Evolutionary conservation across 441 rosid species (phyloP).

Genomic region (Pelargonium australe): DNA sequence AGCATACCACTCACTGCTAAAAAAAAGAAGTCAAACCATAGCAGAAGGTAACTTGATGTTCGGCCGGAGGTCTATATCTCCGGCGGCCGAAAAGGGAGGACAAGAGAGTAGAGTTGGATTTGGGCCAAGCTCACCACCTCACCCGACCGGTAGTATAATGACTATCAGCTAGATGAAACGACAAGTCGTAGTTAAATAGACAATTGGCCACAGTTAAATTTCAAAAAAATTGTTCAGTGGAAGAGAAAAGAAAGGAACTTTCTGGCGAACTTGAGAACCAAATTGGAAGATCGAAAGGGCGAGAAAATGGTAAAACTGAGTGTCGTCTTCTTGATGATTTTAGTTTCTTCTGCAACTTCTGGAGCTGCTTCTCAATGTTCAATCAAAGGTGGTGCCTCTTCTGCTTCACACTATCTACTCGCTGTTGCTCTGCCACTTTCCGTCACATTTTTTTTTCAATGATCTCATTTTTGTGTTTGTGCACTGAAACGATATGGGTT

Average conservation of each 20-base stretch:
- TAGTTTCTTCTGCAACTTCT: conserved; percentile 1
- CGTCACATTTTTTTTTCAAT: background rate
- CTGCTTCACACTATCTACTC: too few species aligned
- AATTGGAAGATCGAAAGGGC: background rate
- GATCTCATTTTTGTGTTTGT: background rate
- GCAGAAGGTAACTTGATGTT: background rate
- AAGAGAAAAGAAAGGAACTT: too few species aligned
- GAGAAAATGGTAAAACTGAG: background rate
- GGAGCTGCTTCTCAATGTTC: background rate
- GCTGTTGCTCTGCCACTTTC: background rate
- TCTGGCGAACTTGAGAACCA: background rate
- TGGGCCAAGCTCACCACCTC: background rate
- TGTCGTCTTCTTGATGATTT: background rate
- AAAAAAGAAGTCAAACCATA: too few species aligned
- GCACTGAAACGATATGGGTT: background rate
- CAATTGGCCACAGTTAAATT: too few species aligned
- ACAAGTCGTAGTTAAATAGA: background rate
- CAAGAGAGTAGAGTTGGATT: background rate
- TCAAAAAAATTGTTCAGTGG: too few species aligned
- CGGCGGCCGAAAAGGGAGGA: background rate
- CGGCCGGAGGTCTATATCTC: background rate
- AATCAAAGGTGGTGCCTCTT: background rate
- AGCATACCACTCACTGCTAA: too few species aligned
- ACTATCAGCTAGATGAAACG: background rate
- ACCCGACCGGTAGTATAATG: background rate